These are phyloP conservation scores for Citrus maxima DNA, from an alignment of 345 rosid species.

Conservation along the genomic window DNA sequence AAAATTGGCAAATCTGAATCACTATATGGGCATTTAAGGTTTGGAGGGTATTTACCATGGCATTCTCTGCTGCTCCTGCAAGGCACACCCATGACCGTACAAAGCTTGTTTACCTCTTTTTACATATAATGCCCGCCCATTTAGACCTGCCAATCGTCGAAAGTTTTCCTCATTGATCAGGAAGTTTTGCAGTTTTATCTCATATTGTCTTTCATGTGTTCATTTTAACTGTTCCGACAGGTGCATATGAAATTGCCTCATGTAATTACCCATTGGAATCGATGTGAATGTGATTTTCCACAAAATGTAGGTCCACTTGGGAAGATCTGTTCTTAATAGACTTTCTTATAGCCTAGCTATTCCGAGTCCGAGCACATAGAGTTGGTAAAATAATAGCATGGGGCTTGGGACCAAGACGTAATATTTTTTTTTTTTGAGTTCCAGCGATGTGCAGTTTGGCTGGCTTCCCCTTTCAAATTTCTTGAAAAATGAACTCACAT, in stretches of 20 bases:
- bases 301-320: background rate
- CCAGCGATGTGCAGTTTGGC: too few species aligned
- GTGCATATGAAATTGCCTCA: conserved; percentile 8
- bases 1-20: background rate
- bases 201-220: conserved; percentile 6
- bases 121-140: background rate
- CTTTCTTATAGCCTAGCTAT: background rate
- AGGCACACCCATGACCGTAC: background rate
- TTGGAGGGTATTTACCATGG: background rate
- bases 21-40: background rate
- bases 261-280: conserved; percentile 12
- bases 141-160: background rate
- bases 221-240: conserved; percentile 4
- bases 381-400: too few species aligned
- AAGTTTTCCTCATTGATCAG: background rate
- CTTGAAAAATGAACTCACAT: too few species aligned
- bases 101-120: background rate
- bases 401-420: too few species aligned
- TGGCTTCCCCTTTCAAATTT: too few species aligned
- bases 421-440: too few species aligned
- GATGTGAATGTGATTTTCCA: background rate
- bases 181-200: conserved; percentile 28
- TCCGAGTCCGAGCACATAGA: background rate
- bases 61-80: conserved; percentile 4
- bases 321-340: background rate